Evolutionary conservation across 2,329 filamentous ascomycete species (phyloP).

Genomic region (Verticillium nubilum): DNA sequence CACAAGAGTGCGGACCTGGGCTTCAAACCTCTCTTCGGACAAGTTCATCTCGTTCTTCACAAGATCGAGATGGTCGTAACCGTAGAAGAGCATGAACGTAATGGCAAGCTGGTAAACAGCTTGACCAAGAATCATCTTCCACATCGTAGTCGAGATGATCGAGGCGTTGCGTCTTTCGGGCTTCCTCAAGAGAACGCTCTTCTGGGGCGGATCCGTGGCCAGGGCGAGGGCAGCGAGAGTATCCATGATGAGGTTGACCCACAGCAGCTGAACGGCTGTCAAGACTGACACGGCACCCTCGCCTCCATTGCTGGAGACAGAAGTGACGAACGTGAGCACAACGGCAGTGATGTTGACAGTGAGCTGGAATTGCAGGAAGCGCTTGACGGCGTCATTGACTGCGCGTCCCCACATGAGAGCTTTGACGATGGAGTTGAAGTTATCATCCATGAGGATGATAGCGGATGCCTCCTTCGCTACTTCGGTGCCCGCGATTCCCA

Average conservation of each 20-base stretch:
- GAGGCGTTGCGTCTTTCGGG: constrained; percentile 51
- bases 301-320: constrained; percentile 54
- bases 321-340: constrained; percentile 78
- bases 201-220: constrained; percentile 83
- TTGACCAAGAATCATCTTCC: constrained; percentile 98
- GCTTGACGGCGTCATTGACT: constrained; percentile 73
- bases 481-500: constrained; percentile 79
- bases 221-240: constrained; percentile 86
- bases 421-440: constrained; percentile 82
- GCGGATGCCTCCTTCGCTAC: constrained; percentile 81
- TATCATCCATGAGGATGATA: constrained; percentile 84
- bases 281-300: constrained; percentile 65
- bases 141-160: constrained; percentile 85
- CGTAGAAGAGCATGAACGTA: constrained; percentile 80
- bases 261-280: constrained; percentile 85
- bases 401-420: constrained; percentile 76
- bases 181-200: constrained; percentile 74
- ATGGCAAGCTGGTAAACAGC: constrained; percentile 80
- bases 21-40: constrained; percentile 5
- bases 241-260: constrained; percentile 98
- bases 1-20: constrained; percentile 70
- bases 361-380: constrained; percentile 71
- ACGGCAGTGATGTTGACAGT: constrained; percentile 93
- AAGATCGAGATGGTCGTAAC: constrained; percentile 33
- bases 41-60: constrained; percentile 6